Percentiles rank a stretch among this genome's conserved stretches.
phyloP scores from a whole-genome alignment of 768 basidiomycete species.

The Suillus plorans region DNA sequence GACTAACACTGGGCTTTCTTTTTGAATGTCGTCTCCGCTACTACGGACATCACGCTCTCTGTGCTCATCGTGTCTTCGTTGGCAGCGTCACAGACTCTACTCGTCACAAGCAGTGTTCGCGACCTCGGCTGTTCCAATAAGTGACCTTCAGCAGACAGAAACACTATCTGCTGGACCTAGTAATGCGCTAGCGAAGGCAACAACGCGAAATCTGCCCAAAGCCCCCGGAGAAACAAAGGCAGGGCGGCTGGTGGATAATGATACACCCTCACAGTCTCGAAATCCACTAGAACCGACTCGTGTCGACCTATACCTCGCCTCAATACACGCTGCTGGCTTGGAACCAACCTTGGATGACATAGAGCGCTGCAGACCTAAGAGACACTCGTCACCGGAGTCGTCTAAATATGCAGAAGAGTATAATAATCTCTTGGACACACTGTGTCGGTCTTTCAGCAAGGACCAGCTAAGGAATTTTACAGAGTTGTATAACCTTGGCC shows the following conservation, averaged over 20 bases:
- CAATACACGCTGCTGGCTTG: conserved; percentile 43
- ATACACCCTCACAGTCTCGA: conserved; percentile 6
- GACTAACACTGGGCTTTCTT: not conserved
- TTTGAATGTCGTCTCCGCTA: conserved; percentile 23
- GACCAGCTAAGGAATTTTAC: conserved; percentile 59
- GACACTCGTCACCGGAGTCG: conserved; percentile 40
- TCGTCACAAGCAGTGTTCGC: conserved; percentile 26
- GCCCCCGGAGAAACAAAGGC: not conserved
- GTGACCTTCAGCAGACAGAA: not conserved
- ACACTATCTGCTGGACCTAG: not conserved
- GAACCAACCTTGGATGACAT: conserved; percentile 60
- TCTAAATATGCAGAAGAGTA: conserved; percentile 54
- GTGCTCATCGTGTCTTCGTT: conserved; percentile 16
- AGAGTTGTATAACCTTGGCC: conserved; percentile 44
- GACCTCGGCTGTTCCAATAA: conserved; percentile 6
- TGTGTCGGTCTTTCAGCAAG: conserved; percentile 63
- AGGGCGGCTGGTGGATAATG: not conserved
- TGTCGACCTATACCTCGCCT: conserved; percentile 57
- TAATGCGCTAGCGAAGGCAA: not conserved
- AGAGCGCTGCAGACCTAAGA: conserved; percentile 51
- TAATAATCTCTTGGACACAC: conserved; percentile 46
- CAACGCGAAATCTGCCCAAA: not conserved
- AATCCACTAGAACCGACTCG: conserved; percentile 43
- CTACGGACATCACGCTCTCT: conserved; percentile 20
- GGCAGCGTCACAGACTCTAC: conserved; percentile 18